Evolutionary conservation across 1,284 basidiomycete species (phyloP).

Genomic region (Mrakiaceae sp.): DNA sequence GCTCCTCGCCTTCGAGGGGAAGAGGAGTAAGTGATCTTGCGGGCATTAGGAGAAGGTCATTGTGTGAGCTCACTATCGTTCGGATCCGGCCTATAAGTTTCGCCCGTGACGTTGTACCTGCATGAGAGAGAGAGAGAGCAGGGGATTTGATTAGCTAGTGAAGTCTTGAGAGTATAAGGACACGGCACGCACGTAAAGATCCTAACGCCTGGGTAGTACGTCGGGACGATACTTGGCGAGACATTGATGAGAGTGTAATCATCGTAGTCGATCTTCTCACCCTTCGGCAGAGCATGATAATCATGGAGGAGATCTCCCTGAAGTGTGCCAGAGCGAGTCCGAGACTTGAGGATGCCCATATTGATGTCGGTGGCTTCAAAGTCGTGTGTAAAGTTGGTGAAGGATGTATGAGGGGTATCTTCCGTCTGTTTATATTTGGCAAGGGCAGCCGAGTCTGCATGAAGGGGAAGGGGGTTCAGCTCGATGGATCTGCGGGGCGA

Average conservation of each 20-base stretch:
- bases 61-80: constrained; percentile 8
- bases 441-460: constrained; percentile 4
- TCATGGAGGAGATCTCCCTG: constrained; percentile 29
- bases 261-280: constrained; percentile 47
- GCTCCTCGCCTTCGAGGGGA: neutral
- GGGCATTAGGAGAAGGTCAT: neutral
- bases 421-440: neutral
- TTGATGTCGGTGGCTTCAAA: neutral
- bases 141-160: too few species aligned
- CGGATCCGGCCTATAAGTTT: constrained; percentile 4
- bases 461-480: neutral
- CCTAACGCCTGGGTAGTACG: constrained; percentile 70
- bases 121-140: neutral
- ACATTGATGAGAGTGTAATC: constrained; percentile 67
- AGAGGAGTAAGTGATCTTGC: neutral
- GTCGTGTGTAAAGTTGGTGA: neutral
- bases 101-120: constrained; percentile 47
- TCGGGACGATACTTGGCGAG: constrained; percentile 72
- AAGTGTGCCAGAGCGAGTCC: constrained; percentile 19
- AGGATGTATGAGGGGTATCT: neutral
- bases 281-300: constrained; percentile 35
- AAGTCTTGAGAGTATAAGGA: neutral
- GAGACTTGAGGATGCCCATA: neutral
- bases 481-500: neutral
- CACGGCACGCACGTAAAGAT: constrained; percentile 50